phyloP scores from a whole-genome alignment of 225 moss, liverwort and hornwort species.

The Pseudoscleropodium purum region DNA sequence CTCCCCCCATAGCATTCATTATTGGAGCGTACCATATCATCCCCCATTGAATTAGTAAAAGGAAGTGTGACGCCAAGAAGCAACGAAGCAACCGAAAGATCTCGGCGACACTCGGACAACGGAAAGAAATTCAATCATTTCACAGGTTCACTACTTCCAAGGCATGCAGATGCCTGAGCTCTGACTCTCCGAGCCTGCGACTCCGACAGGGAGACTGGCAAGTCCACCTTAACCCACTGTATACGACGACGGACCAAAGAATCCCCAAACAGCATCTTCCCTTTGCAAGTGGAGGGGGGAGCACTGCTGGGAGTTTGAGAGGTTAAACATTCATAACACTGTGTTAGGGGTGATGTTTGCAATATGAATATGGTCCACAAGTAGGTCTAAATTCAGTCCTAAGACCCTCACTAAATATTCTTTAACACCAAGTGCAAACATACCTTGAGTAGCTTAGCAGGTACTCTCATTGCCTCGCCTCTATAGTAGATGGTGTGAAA shows the following conservation, averaged over 20 bases:
- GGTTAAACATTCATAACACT: too few relatives aligned
- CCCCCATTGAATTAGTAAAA: neutral
- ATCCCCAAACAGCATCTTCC: neutral
- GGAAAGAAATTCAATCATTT: neutral
- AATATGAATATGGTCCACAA: too few relatives aligned
- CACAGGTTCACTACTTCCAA: neutral
- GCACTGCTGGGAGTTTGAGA: neutral
- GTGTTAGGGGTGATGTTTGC: too few relatives aligned
- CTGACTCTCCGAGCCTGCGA: neutral
- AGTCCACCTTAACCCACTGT: neutral
- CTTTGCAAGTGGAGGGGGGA: too few relatives aligned
- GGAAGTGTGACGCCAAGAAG: too few relatives aligned
- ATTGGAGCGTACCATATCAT: neutral
- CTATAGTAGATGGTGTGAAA: too few relatives aligned
- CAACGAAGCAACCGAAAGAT: neutral
- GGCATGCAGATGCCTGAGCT: neutral
- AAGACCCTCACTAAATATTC: too few relatives aligned
- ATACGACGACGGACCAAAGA: neutral
- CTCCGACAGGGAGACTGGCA: neutral
- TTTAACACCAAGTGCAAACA: too few relatives aligned
- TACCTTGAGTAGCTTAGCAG: too few relatives aligned
- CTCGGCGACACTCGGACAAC: neutral
- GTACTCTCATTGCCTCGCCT: too few relatives aligned
- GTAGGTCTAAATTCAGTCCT: too few relatives aligned
- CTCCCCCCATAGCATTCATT: neutral